Evolutionary conservation across 805 yeast genomes (phyloP).

Genomic region (Isabelozyma rhagii): DNA sequence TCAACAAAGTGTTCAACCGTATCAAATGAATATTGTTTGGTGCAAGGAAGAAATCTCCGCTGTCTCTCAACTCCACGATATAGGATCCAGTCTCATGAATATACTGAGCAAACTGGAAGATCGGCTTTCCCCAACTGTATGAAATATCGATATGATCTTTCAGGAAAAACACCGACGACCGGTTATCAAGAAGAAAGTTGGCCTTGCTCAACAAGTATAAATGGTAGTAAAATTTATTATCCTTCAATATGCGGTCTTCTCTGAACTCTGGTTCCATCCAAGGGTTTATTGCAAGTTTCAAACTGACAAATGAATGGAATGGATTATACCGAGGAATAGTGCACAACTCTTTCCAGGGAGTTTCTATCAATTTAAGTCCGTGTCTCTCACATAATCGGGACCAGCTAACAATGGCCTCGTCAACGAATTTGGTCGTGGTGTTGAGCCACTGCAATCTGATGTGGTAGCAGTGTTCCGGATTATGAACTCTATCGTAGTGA

Average conservation of each 20-base stretch:
- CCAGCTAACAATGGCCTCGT: conserved; percentile 48
- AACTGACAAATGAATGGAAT: conserved; percentile 79
- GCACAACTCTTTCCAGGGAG: conserved; percentile 87
- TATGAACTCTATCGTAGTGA: conserved; percentile 89
- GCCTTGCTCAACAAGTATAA: conserved; percentile 62
- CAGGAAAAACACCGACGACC: conserved; percentile 63
- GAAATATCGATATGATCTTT: conserved; percentile 58
- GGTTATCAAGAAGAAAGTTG: conserved; percentile 79
- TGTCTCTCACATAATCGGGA: conserved; percentile 80
- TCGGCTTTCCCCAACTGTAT: conserved; percentile 91
- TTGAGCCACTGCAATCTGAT: conserved; percentile 90
- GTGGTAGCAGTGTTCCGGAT: conserved; percentile 93
- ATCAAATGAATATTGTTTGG: conserved; percentile 85
- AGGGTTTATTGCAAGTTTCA: conserved; percentile 66
- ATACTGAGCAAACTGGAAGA: conserved; percentile 80
- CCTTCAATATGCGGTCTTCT: conserved; percentile 35
- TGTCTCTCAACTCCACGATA: conserved; percentile 79
- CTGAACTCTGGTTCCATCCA: conserved; percentile 59
- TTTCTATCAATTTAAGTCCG: conserved; percentile 75
- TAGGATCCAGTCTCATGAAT: conserved; percentile 88
- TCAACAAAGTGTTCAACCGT: conserved; percentile 50
- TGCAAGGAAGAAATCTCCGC: conserved; percentile 76
- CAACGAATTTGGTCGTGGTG: conserved; percentile 67
- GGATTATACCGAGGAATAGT: conserved; percentile 76
- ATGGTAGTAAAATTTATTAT: conserved; percentile 73